Conservation (phyloP, 371 early-diverging fungal genomes). For the Pancytospora philotis region DNA sequence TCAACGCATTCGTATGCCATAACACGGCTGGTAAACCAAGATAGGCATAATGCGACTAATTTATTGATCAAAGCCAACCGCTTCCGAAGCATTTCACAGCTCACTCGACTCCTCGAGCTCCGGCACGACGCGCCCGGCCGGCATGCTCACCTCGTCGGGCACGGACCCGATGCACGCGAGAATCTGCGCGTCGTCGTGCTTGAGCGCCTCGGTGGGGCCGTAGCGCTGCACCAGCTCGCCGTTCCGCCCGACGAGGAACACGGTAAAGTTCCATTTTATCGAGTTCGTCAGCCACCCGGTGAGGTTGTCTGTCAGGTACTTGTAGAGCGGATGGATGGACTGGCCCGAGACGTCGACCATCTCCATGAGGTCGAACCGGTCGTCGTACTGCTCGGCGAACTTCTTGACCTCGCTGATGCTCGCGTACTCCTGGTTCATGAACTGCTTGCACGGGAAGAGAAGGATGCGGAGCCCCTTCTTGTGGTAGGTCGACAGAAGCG, state of each 20-base stretch:
- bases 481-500: slow-evolving; percentile 68
- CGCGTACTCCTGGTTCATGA: slow-evolving; percentile 68
- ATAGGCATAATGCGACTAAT: too few species aligned
- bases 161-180: slow-evolving; percentile 11
- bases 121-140: too few species aligned
- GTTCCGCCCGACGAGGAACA: slow-evolving; percentile 66
- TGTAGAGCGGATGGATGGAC: slow-evolving; percentile 65
- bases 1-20: too few species aligned
- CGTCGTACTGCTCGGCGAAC: slow-evolving; percentile 56
- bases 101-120: too few species aligned
- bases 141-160: neutral
- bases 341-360: slow-evolving; percentile 74
- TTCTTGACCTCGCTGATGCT: slow-evolving; percentile 59
- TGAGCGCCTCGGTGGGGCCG: slow-evolving; percentile 52
- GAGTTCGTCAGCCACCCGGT: slow-evolving; percentile 62
- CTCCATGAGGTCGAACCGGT: slow-evolving; percentile 70
- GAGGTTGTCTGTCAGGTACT: slow-evolving; percentile 64
- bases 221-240: slow-evolving; percentile 66
- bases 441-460: slow-evolving; percentile 76
- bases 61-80: too few species aligned
- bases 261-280: slow-evolving; percentile 61
- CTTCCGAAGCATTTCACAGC: too few species aligned
- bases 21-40: too few species aligned
- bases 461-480: slow-evolving; percentile 64
- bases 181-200: slow-evolving; percentile 24